Conservation (phyloP, 1,139 yeast species). For the Pichia sp. region DNA sequence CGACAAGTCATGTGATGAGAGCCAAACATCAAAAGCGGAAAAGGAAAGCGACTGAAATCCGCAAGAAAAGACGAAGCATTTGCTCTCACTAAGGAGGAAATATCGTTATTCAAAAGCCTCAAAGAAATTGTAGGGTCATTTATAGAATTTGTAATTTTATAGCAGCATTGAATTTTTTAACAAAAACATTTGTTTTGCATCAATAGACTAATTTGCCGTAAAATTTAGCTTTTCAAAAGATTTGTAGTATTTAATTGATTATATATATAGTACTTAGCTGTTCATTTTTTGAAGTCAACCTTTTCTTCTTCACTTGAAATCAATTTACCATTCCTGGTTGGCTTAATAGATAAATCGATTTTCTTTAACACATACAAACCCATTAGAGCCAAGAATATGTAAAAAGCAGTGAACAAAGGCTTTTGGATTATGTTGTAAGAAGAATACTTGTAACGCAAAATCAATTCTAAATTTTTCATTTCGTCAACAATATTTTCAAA, state of each 20-base stretch:
- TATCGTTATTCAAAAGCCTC: not conserved
- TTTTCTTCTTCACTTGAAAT: not conserved
- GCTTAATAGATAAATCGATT: conserved; percentile 34
- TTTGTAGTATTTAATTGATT: not conserved
- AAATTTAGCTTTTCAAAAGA: too few species aligned
- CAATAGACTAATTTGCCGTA: too few species aligned
- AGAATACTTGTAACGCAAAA: conserved; percentile 61
- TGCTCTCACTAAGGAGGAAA: not conserved
- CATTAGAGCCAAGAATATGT: conserved; percentile 58
- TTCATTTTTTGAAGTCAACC: not conserved
- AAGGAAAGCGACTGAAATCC: too few species aligned
- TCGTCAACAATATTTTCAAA: conserved; percentile 69
- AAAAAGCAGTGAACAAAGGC: conserved; percentile 63
- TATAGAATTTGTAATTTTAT: not conserved
- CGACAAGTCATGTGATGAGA: too few species aligned
- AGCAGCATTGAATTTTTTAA: not conserved
- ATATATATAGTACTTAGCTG: not conserved
- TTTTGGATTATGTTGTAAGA: conserved; percentile 51
- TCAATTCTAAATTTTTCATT: conserved; percentile 52
- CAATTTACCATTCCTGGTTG: conserved; percentile 9
- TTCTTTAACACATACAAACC: conserved; percentile 49
- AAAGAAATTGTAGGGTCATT: not conserved
- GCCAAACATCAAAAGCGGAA: too few species aligned
- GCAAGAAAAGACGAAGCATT: not conserved
- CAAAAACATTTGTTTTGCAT: too few species aligned